These are phyloP conservation scores for Irpex rosettiformis DNA, from an alignment of 1,284 basidiomycete genomes.

Conservation along the genomic window DNA sequence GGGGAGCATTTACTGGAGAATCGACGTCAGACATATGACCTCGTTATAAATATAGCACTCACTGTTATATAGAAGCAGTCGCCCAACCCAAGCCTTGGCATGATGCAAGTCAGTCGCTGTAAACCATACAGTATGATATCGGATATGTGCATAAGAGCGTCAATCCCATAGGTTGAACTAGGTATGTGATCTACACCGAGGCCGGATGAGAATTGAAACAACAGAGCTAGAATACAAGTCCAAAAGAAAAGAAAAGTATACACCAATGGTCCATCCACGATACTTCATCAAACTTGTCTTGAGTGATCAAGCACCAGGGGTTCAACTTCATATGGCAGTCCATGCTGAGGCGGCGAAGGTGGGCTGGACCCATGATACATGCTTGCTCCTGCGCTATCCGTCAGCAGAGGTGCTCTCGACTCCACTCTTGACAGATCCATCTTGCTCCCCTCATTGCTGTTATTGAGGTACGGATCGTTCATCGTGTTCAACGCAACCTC, in stretches of 20 bases:
- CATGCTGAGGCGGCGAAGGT: neutral
- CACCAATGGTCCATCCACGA: neutral
- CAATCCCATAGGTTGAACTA: no score
- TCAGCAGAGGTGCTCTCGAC: neutral
- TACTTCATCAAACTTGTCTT: neutral
- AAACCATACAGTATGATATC: neutral
- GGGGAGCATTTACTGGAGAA: no score
- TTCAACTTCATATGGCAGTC: conserved; percentile 9
- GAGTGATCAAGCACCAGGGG: conserved; percentile 3
- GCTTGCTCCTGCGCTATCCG: neutral
- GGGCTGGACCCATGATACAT: neutral
- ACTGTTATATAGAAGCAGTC: no score
- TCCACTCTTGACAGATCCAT: neutral
- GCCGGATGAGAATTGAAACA: neutral
- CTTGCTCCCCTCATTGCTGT: neutral
- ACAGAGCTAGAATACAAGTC: neutral
- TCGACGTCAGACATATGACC: no score
- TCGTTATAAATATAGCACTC: no score
- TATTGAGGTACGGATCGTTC: neutral
- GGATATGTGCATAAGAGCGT: no score
- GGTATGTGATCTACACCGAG: neutral
- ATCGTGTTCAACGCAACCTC: neutral
- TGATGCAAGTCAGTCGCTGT: neutral
- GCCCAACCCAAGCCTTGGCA: no score
- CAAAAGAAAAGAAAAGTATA: neutral